Evolutionary conservation across 139 green algal genomes (phyloP).

Genomic region (Tetraselmis chui): DNA sequence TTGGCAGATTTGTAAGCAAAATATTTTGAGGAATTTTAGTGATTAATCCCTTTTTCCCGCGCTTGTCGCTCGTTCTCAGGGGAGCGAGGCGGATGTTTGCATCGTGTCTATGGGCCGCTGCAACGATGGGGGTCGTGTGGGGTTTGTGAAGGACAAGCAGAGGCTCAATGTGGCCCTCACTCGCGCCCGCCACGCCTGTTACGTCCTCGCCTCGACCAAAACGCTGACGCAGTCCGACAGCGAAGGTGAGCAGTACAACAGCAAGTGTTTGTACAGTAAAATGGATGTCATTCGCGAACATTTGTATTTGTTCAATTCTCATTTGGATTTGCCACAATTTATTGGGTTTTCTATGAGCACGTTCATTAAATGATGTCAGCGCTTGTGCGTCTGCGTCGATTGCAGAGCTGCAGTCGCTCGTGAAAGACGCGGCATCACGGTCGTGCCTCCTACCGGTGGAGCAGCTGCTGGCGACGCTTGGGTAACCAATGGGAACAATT

Average conservation of each 20-base stretch:
- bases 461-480: background rate
- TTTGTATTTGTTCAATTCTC: background rate
- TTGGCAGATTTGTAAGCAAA: no score
- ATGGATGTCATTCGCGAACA: background rate
- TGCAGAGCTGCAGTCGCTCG: background rate
- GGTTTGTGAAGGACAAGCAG: slow-evolving; percentile 77
- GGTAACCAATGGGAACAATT: background rate
- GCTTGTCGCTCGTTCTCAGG: slow-evolving; percentile 67
- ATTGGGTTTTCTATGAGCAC: background rate
- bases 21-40: no score
- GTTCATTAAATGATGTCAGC: background rate
- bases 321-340: background rate
- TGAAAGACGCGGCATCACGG: background rate
- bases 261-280: background rate
- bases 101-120: slow-evolving; percentile 82
- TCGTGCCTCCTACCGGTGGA: background rate
- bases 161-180: slow-evolving; percentile 92
- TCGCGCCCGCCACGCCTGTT: slow-evolving; percentile 33
- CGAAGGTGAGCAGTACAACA: background rate
- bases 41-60: no score
- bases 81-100: slow-evolving; percentile 85
- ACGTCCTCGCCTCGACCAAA: background rate
- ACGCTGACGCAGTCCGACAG: background rate
- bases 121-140: slow-evolving; percentile 55
- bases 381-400: background rate